Conservation (phyloP, 345 rosid genomes). For the Aegle marmelos region DNA sequence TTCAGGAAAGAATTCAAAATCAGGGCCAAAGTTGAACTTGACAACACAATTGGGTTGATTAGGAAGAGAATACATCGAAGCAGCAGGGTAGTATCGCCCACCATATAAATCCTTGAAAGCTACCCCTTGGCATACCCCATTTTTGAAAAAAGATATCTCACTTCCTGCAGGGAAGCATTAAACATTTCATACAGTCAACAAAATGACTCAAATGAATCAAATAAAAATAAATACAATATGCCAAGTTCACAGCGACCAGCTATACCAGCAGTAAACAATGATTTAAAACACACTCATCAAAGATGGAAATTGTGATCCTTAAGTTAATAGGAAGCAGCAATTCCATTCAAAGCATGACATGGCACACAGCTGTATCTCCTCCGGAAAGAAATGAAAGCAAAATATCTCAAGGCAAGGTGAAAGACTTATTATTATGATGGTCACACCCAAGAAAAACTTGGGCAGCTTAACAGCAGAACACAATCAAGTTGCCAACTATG, state of each 20-base stretch:
- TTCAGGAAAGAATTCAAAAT: slow-evolving; percentile 64
- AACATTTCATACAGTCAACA: neutral
- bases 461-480: neutral
- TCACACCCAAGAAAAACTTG: neutral
- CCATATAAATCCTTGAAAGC: slow-evolving; percentile 83
- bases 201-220: slow-evolving; percentile 8
- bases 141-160: slow-evolving; percentile 91
- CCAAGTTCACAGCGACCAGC: neutral
- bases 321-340: neutral
- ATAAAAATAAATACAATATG: slow-evolving; percentile 6
- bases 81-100: slow-evolving; percentile 94
- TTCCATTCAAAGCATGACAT: neutral
- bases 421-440: no score
- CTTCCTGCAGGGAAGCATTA: slow-evolving; percentile 57
- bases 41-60: slow-evolving; percentile 81
- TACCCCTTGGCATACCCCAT: slow-evolving; percentile 86
- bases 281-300: neutral
- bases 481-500: neutral
- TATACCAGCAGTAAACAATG: neutral
- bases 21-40: slow-evolving; percentile 92
- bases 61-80: slow-evolving; percentile 97
- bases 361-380: neutral
- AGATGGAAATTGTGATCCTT: neutral
- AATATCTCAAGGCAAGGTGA: no score
- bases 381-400: neutral